Evolutionary conservation across 2,329 filamentous ascomycete species (phyloP).

Genomic region (Colletotrichum endophyticum): DNA sequence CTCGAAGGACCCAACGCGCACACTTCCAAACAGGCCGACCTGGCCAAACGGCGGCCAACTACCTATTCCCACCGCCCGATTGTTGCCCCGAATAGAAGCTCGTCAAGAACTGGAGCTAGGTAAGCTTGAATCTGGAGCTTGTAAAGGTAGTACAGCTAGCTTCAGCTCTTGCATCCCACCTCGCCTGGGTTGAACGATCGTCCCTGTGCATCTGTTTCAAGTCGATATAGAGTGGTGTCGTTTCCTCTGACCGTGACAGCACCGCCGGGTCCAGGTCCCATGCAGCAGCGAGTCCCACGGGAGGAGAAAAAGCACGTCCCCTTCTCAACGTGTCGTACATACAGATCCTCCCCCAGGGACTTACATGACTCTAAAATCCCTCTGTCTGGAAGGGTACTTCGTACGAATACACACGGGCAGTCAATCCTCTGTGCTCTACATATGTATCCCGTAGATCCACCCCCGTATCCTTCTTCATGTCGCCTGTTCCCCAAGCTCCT

Average conservation of each 20-base stretch:
- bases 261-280: not conserved
- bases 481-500: not conserved
- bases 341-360: not conserved
- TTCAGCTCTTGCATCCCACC: not conserved
- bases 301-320: not conserved
- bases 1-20: not conserved
- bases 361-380: not conserved
- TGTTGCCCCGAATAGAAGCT: not conserved
- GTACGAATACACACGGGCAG: not conserved
- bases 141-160: not conserved
- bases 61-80: not conserved
- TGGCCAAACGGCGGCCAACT: not conserved
- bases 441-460: conserved; percentile 9
- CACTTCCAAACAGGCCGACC: not conserved
- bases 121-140: not conserved
- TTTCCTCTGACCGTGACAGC: conserved; percentile 5
- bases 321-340: not conserved
- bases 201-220: conserved; percentile 16
- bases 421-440: not conserved
- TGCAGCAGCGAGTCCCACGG: not conserved
- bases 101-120: not conserved
- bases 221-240: not conserved
- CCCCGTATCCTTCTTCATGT: conserved; percentile 6
- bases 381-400: not conserved
- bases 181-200: not conserved